Conservation (phyloP, 1,139 yeast genomes). For the Candida tropicalis region DNA sequence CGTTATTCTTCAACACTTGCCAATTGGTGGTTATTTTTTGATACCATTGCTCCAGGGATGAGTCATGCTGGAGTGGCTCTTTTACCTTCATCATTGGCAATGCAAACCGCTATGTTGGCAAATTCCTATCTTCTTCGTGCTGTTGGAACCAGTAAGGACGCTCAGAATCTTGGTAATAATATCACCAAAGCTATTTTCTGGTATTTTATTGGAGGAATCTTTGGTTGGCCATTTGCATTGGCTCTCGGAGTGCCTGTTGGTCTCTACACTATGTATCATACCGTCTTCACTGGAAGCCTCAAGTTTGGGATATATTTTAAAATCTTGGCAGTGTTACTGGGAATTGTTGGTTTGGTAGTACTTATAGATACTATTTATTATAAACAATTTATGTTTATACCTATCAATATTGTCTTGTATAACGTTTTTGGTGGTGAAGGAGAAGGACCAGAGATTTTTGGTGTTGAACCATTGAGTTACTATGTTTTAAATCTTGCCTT, state of each 20-base stretch:
- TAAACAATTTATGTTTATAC: slow-evolving; percentile 61
- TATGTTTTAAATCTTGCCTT: slow-evolving; percentile 69
- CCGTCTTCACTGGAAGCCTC: not conserved
- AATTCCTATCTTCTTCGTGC: slow-evolving; percentile 40
- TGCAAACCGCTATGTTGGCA: slow-evolving; percentile 63
- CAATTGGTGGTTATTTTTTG: slow-evolving; percentile 57
- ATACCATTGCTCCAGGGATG: slow-evolving; percentile 62
- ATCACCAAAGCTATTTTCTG: slow-evolving; percentile 45
- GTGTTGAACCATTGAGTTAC: slow-evolving; percentile 81
- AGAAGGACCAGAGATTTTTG: slow-evolving; percentile 89
- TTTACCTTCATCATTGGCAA: slow-evolving; percentile 84
- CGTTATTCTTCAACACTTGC: slow-evolving; percentile 45
- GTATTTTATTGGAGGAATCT: slow-evolving; percentile 66
- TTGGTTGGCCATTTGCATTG: slow-evolving; percentile 92
- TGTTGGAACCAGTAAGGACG: not conserved
- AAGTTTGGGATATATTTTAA: slow-evolving; percentile 19
- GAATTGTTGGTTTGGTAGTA: slow-evolving; percentile 37
- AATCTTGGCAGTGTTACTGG: slow-evolving; percentile 21
- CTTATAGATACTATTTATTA: slow-evolving; percentile 69
- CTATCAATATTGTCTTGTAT: slow-evolving; percentile 79
- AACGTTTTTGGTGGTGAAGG: slow-evolving; percentile 77
- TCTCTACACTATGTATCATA: slow-evolving; percentile 25
- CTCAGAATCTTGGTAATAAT: slow-evolving; percentile 4
- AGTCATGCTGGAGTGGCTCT: slow-evolving; percentile 84
- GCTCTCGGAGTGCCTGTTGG: slow-evolving; percentile 66